A percentile compares a stretch with the other conserved stretches of the same genome.
Conservation (phyloP, 441 rosid species). For the Euphorbia celastroides region DNA sequence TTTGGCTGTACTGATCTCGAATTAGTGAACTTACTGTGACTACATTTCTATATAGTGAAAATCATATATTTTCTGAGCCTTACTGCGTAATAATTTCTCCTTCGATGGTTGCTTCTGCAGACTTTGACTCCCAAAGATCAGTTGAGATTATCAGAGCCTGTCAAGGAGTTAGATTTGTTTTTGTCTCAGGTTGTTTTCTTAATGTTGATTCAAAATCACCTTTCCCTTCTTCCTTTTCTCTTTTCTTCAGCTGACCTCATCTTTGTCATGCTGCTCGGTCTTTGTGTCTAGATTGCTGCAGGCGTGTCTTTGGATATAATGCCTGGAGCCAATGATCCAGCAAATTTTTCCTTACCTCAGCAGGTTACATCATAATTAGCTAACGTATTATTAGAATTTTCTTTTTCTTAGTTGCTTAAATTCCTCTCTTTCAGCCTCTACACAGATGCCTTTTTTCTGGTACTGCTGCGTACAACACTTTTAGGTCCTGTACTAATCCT, state of each 20-base stretch:
- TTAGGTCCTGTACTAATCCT: slow-evolving; percentile 90
- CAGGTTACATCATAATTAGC: slow-evolving; percentile 44
- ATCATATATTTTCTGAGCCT: not conserved
- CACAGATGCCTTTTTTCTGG: slow-evolving; percentile 91
- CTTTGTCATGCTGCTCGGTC: slow-evolving; percentile 16
- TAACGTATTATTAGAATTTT: not conserved
- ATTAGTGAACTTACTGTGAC: not conserved
- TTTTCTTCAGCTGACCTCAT: slow-evolving; percentile 10
- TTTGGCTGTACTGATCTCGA: not conserved
- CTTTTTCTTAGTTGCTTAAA: not conserved
- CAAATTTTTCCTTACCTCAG: slow-evolving; percentile 89
- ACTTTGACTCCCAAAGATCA: slow-evolving; percentile 78
- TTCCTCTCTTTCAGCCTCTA: slow-evolving; percentile 59
- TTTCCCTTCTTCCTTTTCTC: not conserved
- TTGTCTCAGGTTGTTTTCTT: slow-evolving; percentile 64
- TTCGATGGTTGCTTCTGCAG: slow-evolving; percentile 36
- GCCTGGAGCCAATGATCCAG: slow-evolving; percentile 93
- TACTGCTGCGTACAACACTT: slow-evolving; percentile 76
- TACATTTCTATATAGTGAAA: not conserved
- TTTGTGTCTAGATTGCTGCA: slow-evolving; percentile 67
- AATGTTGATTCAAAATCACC: not conserved
- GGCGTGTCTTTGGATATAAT: slow-evolving; percentile 85
- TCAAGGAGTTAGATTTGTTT: slow-evolving; percentile 80
- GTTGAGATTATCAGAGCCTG: slow-evolving; percentile 67
- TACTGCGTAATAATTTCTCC: not conserved